Conservation (phyloP, 306 rosid species). For the Castanea sativa region DNA sequence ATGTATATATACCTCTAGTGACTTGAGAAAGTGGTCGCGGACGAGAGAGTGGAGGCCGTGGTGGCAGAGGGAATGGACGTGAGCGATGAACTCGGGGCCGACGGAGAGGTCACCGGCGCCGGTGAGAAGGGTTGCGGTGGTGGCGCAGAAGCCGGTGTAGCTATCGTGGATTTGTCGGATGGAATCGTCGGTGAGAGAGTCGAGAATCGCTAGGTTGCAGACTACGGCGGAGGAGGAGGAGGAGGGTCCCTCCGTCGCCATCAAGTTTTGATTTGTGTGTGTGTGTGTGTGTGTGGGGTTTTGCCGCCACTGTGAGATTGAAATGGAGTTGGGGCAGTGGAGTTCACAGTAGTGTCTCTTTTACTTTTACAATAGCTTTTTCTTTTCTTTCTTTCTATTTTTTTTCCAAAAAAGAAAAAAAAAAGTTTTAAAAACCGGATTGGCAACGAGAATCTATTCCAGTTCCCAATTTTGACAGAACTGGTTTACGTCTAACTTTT, state of each 20-base stretch:
- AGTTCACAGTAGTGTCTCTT: too few relatives aligned
- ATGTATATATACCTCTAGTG: conserved; percentile 50
- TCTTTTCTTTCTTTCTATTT: too few relatives aligned
- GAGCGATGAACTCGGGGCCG: conserved; percentile 50
- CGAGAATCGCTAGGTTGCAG: conserved; percentile 35
- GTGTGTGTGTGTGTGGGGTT: not conserved
- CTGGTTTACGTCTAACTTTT: too few relatives aligned
- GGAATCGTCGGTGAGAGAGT: conserved; percentile 40
- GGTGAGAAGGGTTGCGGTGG: conserved; percentile 48
- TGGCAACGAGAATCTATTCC: too few relatives aligned
- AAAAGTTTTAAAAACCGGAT: too few relatives aligned
- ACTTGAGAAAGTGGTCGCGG: conserved; percentile 67
- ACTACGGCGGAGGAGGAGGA: conserved; percentile 19
- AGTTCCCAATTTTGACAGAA: too few relatives aligned
- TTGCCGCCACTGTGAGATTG: conserved; percentile 8
- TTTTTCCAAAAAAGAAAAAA: too few relatives aligned
- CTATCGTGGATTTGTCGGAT: conserved; percentile 39
- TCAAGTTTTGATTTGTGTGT: not conserved
- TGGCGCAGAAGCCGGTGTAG: conserved; percentile 61
- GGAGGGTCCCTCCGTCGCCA: conserved; percentile 35
- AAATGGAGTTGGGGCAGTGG: not conserved
- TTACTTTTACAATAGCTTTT: too few relatives aligned
- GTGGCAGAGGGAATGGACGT: conserved; percentile 60
- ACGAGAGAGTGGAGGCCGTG: conserved; percentile 67
- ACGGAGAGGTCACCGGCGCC: conserved; percentile 62